Evolutionary conservation across 495 filamentous ascomycete species (phyloP).

Genomic region (Usnea hakonensis): DNA sequence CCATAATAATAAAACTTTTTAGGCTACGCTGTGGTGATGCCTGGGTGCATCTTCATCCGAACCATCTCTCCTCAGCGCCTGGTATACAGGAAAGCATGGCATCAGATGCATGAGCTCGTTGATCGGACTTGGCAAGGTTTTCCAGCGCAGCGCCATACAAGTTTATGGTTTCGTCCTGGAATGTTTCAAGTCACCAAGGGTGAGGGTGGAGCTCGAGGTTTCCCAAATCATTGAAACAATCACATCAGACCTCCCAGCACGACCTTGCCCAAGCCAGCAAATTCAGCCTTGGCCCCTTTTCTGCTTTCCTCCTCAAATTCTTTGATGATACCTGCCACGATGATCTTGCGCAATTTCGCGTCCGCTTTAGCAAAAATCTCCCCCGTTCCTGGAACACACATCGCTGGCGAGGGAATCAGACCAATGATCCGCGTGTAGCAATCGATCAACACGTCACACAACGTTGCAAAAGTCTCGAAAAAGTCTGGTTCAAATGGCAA

Average conservation of each 20-base stretch:
- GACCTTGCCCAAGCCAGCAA: slow-evolving; percentile 76
- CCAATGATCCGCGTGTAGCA: slow-evolving; percentile 72
- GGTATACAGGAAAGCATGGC: background rate
- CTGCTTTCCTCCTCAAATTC: slow-evolving; percentile 90
- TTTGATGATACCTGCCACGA: slow-evolving; percentile 73
- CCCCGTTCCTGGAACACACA: slow-evolving; percentile 53
- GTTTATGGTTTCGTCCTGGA: background rate
- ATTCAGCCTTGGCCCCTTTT: slow-evolving; percentile 63
- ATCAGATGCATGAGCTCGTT: background rate
- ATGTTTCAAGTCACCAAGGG: background rate
- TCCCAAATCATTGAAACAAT: slow-evolving; percentile 8
- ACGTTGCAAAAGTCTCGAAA: slow-evolving; percentile 91
- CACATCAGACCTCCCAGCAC: slow-evolving; percentile 85
- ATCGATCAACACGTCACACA: slow-evolving; percentile 93
- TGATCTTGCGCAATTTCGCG: slow-evolving; percentile 71
- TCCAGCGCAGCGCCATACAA: background rate
- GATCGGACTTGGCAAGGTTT: background rate
- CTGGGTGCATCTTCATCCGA: background rate
- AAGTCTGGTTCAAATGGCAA: slow-evolving; percentile 97
- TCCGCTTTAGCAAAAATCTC: slow-evolving; percentile 91
- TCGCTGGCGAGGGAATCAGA: slow-evolving; percentile 58
- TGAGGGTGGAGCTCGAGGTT: background rate
- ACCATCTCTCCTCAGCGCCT: background rate
- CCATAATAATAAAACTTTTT: background rate
- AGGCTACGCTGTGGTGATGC: background rate